These are phyloP conservation scores for Lenzites betulinus DNA, from an alignment of 768 basidiomycete genomes.

Conservation along the genomic window DNA sequence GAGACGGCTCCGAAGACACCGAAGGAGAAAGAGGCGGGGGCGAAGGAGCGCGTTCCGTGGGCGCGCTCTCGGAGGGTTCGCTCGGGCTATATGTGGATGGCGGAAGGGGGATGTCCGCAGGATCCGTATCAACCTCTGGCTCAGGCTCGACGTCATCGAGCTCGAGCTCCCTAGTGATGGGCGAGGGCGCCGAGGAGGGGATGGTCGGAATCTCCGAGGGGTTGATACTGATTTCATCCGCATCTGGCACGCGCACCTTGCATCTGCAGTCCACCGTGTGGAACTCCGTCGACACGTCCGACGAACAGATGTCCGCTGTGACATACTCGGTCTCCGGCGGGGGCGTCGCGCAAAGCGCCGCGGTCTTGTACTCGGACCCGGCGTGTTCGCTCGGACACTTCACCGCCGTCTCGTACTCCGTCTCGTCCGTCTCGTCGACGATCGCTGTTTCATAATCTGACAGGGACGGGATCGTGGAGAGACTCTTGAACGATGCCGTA, in stretches of 20 bases:
- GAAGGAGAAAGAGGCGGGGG: slow-evolving; percentile 9
- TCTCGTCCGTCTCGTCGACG: slow-evolving; percentile 39
- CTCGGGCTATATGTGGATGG: slow-evolving; percentile 35
- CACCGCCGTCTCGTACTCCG: slow-evolving; percentile 38
- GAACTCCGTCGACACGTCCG: slow-evolving; percentile 47
- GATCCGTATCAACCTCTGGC: slow-evolving; percentile 19
- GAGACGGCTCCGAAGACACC: slow-evolving; percentile 29
- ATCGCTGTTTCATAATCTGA: slow-evolving; percentile 46
- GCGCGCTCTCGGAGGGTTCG: slow-evolving; percentile 18
- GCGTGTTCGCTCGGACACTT: slow-evolving; percentile 38
- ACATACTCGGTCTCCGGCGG: slow-evolving; percentile 48
- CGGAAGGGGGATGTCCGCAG: slow-evolving; percentile 47
- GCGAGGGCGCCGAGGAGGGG: slow-evolving; percentile 25
- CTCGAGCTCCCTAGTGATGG: slow-evolving; percentile 6
- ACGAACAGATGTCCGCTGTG: slow-evolving; percentile 50
- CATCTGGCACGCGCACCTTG: slow-evolving; percentile 18
- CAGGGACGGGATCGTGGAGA: slow-evolving; percentile 59
- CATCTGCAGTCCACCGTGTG: slow-evolving; percentile 47
- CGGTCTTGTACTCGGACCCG: slow-evolving; percentile 47
- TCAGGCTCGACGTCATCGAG: slow-evolving; percentile 4
- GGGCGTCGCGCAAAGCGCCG: slow-evolving; percentile 39
- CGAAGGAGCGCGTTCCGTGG: slow-evolving; percentile 11
- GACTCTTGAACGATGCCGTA: slow-evolving; percentile 51
- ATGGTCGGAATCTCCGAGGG: slow-evolving; percentile 36
- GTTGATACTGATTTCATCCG: slow-evolving; percentile 24